phyloP scores from a whole-genome alignment of 805 yeast species.

The Pichia pseudocactophila region DNA sequence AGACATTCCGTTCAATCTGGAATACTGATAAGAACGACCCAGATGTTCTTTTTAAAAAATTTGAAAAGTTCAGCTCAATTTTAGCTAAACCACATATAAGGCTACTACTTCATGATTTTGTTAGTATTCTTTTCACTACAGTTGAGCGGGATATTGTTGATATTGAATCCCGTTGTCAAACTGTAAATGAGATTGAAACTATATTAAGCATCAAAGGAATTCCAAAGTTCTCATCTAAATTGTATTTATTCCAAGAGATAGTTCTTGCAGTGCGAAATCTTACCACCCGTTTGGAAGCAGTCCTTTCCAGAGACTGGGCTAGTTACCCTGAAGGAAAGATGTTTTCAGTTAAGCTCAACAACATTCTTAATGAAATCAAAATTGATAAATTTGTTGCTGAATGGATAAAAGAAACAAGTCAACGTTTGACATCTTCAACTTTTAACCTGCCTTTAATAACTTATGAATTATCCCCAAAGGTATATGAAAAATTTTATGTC shows the following conservation, averaged over 20 bases:
- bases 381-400: slow-evolving; percentile 31
- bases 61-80: slow-evolving; percentile 40
- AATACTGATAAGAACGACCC: slow-evolving; percentile 31
- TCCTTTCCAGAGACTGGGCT: slow-evolving; percentile 56
- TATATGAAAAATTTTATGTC: too few species aligned
- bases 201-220: slow-evolving; percentile 36
- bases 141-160: slow-evolving; percentile 38
- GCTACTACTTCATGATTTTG: slow-evolving; percentile 53
- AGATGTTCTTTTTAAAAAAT: slow-evolving; percentile 42
- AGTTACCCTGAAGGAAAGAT: slow-evolving; percentile 58
- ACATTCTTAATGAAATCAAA: slow-evolving; percentile 39
- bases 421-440: slow-evolving; percentile 3
- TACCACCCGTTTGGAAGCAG: slow-evolving; percentile 36
- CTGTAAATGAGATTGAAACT: slow-evolving; percentile 27
- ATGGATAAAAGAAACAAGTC: slow-evolving; percentile 36
- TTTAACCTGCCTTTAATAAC: not conserved
- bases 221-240: slow-evolving; percentile 37
- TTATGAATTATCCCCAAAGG: not conserved
- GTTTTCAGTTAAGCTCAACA: slow-evolving; percentile 41
- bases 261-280: slow-evolving; percentile 34
- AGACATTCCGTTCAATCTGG: slow-evolving; percentile 31
- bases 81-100: slow-evolving; percentile 46
- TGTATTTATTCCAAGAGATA: slow-evolving; percentile 48
- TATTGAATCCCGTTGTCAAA: slow-evolving; percentile 31
- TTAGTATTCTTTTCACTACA: slow-evolving; percentile 38